These are phyloP conservation scores for Anethum foeniculum DNA, from an alignment of 140 eudicot genomes.

Conservation along the genomic window DNA sequence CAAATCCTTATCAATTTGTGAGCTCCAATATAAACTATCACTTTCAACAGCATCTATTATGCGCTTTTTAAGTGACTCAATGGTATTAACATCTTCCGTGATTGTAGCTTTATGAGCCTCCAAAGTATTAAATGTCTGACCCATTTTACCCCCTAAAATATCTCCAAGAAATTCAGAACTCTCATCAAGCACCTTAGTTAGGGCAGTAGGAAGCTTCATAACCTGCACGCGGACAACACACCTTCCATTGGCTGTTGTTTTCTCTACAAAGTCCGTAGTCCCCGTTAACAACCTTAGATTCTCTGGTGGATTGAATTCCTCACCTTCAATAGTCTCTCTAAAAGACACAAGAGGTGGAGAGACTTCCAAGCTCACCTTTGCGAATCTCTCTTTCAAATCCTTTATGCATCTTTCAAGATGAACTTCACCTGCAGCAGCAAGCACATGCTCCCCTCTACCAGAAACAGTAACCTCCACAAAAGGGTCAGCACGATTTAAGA, in stretches of 20 bases:
- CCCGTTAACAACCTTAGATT: slow-evolving; percentile 43
- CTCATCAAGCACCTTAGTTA: slow-evolving; percentile 77
- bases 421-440: slow-evolving; percentile 98
- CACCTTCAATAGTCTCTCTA: slow-evolving; percentile 83
- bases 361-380: slow-evolving; percentile 79
- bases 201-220: slow-evolving; percentile 76
- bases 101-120: slow-evolving; percentile 38
- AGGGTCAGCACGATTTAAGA: slow-evolving; percentile 85
- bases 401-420: slow-evolving; percentile 88
- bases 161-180: slow-evolving; percentile 64
- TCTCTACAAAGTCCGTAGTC: slow-evolving; percentile 52
- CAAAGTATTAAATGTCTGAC: slow-evolving; percentile 38
- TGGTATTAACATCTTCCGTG: slow-evolving; percentile 50
- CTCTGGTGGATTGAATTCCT: slow-evolving; percentile 45
- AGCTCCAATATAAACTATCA: slow-evolving; percentile 31
- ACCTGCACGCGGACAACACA: slow-evolving; percentile 73
- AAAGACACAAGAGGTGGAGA: slow-evolving; percentile 95
- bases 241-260: slow-evolving; percentile 79
- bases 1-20: slow-evolving; percentile 45
- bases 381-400: slow-evolving; percentile 86
- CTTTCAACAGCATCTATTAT: slow-evolving; percentile 70
- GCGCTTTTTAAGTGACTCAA: slow-evolving; percentile 58
- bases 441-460: slow-evolving; percentile 91
- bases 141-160: slow-evolving; percentile 66
- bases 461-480: slow-evolving; percentile 91